A percentile compares a stretch with the other conserved stretches of the same genome.
These are phyloP conservation scores for Haplographium delicatum DNA, from an alignment of 495 filamentous ascomycete species.

Conservation along the genomic window DNA sequence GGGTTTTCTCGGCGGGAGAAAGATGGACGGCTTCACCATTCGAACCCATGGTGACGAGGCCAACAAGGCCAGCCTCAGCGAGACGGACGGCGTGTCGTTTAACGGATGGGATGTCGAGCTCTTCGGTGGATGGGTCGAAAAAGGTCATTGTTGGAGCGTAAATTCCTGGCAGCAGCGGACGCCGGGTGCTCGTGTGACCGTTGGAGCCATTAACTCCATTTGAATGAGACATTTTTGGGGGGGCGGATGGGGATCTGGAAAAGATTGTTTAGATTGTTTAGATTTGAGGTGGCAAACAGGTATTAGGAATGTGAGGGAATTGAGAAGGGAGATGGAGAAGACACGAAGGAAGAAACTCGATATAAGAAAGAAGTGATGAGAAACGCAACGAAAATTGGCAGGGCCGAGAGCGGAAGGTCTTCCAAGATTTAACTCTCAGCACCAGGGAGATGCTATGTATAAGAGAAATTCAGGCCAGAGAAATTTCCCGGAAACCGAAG, in stretches of 20 bases:
- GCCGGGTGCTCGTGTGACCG: constrained; percentile 37
- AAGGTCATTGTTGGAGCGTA: constrained; percentile 91
- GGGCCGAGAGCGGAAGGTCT: constrained; percentile 20
- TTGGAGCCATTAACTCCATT: constrained; percentile 29
- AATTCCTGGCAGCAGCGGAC: constrained; percentile 75
- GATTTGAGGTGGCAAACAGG: neutral
- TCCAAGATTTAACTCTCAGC: neutral
- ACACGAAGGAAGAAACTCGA: neutral
- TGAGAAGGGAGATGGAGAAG: neutral
- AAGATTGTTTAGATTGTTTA: constrained; percentile 4
- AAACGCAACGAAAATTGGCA: neutral
- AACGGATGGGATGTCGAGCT: constrained; percentile 74
- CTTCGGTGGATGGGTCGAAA: constrained; percentile 75
- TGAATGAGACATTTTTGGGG: constrained; percentile 35
- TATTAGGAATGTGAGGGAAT: constrained; percentile 8
- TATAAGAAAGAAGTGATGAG: constrained; percentile 7
- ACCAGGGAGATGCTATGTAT: constrained; percentile 14
- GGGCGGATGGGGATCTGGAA: neutral
- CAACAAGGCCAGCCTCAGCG: constrained; percentile 74
- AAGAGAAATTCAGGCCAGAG: constrained; percentile 4
- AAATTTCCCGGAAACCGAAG: constrained; percentile 13
- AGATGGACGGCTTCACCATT: constrained; percentile 88
- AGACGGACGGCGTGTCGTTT: constrained; percentile 75
- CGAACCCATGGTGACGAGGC: constrained; percentile 83
- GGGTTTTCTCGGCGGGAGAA: constrained; percentile 64